A percentile compares a stretch with the other conserved stretches of the same genome.
phyloP scores from a whole-genome alignment of 148 eudicot genomes.

The Fagopyrum homotropicum region DNA sequence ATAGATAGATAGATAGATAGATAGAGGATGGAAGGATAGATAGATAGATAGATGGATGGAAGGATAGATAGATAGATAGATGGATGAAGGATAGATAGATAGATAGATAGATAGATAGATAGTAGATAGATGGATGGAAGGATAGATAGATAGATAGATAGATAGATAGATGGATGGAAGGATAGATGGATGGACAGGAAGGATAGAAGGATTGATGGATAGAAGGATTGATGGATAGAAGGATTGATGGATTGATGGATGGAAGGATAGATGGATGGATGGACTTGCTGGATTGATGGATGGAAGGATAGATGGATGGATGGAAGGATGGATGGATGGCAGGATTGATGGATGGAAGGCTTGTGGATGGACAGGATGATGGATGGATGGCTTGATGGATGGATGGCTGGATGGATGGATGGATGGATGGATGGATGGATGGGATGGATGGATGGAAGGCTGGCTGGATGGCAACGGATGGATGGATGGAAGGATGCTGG shows the following conservation, averaged over 20 bases:
- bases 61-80: too few relatives aligned
- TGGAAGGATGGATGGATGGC: not conserved
- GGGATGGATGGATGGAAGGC: not conserved
- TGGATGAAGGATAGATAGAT: too few relatives aligned
- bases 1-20: slow-evolving; percentile 2
- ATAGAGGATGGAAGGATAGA: not conserved
- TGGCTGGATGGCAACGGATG: not conserved
- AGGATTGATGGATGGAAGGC: not conserved
- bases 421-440: not conserved
- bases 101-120: too few relatives aligned
- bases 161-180: too few relatives aligned
- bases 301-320: not conserved
- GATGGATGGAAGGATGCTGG: not conserved
- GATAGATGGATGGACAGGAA: too few relatives aligned
- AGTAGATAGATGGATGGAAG: too few relatives aligned
- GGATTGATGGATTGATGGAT: not conserved
- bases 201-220: not conserved
- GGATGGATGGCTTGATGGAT: not conserved
- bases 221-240: not conserved
- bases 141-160: too few relatives aligned
- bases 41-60: too few relatives aligned
- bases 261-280: too few relatives aligned
- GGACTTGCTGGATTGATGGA: too few relatives aligned
- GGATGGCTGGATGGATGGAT: not conserved
- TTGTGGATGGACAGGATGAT: not conserved